Conservation (phyloP, 106 monocot species). For the Xerophyta viscosa region DNA sequence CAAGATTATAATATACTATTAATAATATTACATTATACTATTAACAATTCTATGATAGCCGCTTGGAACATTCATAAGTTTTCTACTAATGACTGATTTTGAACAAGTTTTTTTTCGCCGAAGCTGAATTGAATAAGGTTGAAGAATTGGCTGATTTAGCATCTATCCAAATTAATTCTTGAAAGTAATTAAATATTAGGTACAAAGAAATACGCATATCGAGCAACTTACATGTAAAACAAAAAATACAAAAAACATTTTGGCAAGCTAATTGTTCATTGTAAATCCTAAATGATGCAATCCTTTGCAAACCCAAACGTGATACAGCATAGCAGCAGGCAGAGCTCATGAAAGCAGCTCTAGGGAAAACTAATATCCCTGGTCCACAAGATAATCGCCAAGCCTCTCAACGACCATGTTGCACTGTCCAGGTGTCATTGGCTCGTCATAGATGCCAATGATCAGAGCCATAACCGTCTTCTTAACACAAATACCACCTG, state of each 20-base stretch:
- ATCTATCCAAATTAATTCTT: no score
- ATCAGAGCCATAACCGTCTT: constrained; percentile 29
- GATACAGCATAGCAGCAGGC: neutral
- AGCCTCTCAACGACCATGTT: constrained; percentile 39
- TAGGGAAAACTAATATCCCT: constrained; percentile 17
- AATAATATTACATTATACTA: no score
- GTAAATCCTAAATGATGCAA: neutral
- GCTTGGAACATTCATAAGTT: no score
- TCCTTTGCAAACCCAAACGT: constrained; percentile 3
- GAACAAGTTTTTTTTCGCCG: no score
- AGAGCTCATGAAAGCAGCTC: neutral
- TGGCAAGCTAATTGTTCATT: constrained; percentile 1
- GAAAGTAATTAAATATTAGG: no score
- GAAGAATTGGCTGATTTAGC: no score
- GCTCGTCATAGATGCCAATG: constrained; percentile 39
- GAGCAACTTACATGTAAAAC: neutral
- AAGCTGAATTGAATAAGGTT: no score
- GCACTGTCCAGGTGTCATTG: constrained; percentile 38
- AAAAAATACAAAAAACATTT: no score
- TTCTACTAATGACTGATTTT: no score
- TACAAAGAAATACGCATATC: no score
- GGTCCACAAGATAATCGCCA: constrained; percentile 41
- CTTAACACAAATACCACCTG: constrained; percentile 29
- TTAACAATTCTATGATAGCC: no score
- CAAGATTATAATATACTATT: no score